Conservation (phyloP, 2,329 filamentous ascomycete species). For the Colletotrichum euphorbiae region DNA sequence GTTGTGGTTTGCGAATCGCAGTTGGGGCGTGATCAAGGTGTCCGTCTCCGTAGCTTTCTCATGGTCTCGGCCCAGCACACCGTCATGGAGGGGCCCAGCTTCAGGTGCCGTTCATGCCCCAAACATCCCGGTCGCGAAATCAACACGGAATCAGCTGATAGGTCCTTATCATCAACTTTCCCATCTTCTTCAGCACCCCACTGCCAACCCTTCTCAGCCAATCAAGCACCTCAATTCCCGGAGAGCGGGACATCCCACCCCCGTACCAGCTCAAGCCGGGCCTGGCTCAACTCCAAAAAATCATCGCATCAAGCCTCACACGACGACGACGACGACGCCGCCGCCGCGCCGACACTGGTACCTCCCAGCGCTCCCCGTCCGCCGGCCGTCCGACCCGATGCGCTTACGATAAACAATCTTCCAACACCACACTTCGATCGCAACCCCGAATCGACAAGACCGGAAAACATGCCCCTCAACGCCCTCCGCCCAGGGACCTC, state of each 20-base stretch:
- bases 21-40: no score
- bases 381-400: not conserved
- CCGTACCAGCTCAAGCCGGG: constrained; percentile 22
- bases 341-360: constrained; percentile 18
- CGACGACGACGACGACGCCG: not conserved
- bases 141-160: constrained; percentile 51
- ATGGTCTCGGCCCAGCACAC: no score
- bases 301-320: constrained; percentile 12
- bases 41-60: no score
- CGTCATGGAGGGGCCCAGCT: no score
- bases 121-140: constrained; percentile 45
- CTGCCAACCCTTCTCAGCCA: fast-evolving
- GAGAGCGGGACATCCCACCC: constrained; percentile 25
- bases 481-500: constrained; percentile 11
- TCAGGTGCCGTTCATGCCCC: not conserved
- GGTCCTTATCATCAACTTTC: constrained; percentile 16
- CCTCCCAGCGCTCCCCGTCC: not conserved
- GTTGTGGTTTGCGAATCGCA: no score
- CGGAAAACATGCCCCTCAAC: constrained; percentile 2
- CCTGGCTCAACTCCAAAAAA: constrained; percentile 27
- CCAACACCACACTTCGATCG: constrained; percentile 48
- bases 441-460: constrained; percentile 44
- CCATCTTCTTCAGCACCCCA: not conserved
- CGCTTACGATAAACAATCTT: no score
- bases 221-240: not conserved